A percentile compares a stretch with the other conserved stretches of the same genome.
These are phyloP conservation scores for Candida qinlingensis DNA, from an alignment of 805 yeast species.

Conservation along the genomic window DNA sequence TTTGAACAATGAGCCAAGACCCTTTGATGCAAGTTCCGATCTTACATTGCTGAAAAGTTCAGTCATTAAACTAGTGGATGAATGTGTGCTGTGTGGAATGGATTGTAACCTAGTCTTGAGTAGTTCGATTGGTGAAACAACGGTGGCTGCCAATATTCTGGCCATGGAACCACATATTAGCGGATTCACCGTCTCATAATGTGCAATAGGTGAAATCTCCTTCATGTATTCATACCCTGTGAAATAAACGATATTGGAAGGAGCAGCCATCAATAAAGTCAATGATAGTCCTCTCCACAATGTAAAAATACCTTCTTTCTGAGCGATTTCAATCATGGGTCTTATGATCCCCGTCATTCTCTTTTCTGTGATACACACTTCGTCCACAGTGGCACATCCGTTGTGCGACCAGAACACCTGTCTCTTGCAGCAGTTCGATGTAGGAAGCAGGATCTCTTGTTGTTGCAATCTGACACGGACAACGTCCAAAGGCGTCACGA, in stretches of 20 bases:
- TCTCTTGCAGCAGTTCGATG: conserved; percentile 34
- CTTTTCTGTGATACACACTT: conserved; percentile 28
- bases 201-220: conserved; percentile 58
- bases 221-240: conserved; percentile 87
- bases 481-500: conserved; percentile 79
- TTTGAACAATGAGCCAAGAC: conserved; percentile 64
- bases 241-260: conserved; percentile 89
- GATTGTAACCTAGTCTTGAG: conserved; percentile 86
- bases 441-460: conserved; percentile 54
- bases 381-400: conserved; percentile 24
- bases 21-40: conserved; percentile 47
- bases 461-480: conserved; percentile 74
- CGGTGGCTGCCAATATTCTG: conserved; percentile 74
- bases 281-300: conserved; percentile 87
- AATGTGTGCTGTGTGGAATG: conserved; percentile 47
- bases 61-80: conserved; percentile 27
- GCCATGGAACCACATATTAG: conserved; percentile 82
- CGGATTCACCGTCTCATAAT: conserved; percentile 52
- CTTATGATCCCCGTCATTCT: conserved; percentile 64
- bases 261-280: conserved; percentile 83
- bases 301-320: conserved; percentile 68
- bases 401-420: conserved; percentile 28
- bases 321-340: conserved; percentile 61
- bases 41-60: conserved; percentile 50
- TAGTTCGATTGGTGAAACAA: conserved; percentile 82